Evolutionary conservation across 768 basidiomycete genomes (phyloP), one percentile per base, ranked within the genome.

Genomic region (Xerocomellus intermedius): DNA sequence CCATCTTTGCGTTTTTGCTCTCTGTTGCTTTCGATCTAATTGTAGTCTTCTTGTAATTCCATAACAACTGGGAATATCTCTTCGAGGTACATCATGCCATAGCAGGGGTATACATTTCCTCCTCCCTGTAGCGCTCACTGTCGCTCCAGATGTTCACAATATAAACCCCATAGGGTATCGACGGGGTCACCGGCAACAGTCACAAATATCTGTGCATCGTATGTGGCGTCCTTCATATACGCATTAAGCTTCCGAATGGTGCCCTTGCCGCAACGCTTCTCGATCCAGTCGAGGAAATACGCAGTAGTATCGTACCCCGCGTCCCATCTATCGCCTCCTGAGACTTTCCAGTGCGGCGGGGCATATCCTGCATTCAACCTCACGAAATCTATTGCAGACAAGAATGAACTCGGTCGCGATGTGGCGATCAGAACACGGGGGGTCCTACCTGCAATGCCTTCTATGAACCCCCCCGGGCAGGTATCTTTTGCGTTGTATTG

Each of bases 291-390:
- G 50, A 91, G 79, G 64, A 92, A 91, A 67, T 81, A 91, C 2
- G 79, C 89, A 2, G 89, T 92, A 26, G 75, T 77, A 38, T 83
- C 81, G 67, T 91, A 92, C 14, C 90, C 90, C 19, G 78, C 83
- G 57, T 92, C 89, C 90, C 90, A 91, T 30, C 66, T 70, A 41
- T 77, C 77, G 7, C 74, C 77, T 16, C 68, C 73, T 3, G 68
- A 66, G 30, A 73, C 75, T 44, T 70, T 75, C 90, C 90, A 91
- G 62, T 91, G 89, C 8, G 87, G 89, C 2, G 90, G 87, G 0
- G 67, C 74, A 26, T 83, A 75, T 2, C 77, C 77, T 8, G 82
- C 79, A 38, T 77, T 76, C 32, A 88, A 71, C 51, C 90, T 82
- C 33, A 91, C 86, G 69, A 80, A 91, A 67, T 92, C 90, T 86